phyloP scores from a whole-genome alignment of 257 asterid genomes.

The Primulina eburnea region DNA sequence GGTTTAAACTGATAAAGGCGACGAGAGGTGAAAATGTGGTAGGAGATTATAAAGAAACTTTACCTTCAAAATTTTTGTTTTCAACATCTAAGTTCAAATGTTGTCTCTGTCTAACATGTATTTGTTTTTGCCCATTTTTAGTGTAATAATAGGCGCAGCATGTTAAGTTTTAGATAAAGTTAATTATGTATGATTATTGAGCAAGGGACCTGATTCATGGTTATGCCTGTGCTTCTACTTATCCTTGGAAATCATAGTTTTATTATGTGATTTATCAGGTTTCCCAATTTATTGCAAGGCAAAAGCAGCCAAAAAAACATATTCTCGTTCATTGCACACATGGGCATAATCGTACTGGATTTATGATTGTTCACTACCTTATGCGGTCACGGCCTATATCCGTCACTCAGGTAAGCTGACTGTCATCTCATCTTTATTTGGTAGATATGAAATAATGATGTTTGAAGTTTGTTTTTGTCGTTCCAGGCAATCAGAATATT shows the following conservation, averaged over 20 bases:
- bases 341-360: conserved; percentile 99
- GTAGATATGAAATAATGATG: conserved; percentile 12
- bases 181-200: not conserved
- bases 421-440: conserved; percentile 13
- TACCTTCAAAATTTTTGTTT: too few relatives aligned
- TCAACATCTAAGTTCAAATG: too few relatives aligned
- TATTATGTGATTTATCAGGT: conserved; percentile 52
- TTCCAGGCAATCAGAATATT: conserved; percentile 73
- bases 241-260: conserved; percentile 12
- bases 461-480: conserved; percentile 18
- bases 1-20: not conserved
- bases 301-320: conserved; percentile 64
- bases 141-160: not conserved
- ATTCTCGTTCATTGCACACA: conserved; percentile 96
- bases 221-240: not conserved
- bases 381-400: conserved; percentile 75
- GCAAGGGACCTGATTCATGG: not conserved
- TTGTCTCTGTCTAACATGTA: not conserved
- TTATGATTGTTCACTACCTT: conserved; percentile 87
- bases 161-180: not conserved
- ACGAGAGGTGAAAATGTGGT: not conserved
- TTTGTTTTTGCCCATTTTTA: not conserved
- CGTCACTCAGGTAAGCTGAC: conserved; percentile 72
- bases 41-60: not conserved
- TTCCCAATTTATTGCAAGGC: conserved; percentile 72